Evolutionary conservation across 805 yeast genomes (phyloP), one percentile per base, ranked within the genome.

Genomic region (Metschnikowia gruessii): DNA sequence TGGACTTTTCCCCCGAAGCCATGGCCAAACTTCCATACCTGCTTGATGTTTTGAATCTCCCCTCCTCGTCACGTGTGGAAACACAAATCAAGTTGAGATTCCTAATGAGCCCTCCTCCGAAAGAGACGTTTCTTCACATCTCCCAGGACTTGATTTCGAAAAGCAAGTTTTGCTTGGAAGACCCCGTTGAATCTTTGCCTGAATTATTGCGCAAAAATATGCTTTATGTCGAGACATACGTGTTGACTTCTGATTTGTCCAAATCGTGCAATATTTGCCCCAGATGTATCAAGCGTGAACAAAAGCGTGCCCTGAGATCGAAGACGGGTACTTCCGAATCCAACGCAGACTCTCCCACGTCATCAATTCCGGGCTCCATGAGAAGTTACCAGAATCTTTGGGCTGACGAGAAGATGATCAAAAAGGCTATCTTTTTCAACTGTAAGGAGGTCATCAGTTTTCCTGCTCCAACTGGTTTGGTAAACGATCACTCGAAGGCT

Each of bases 261-360:
- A 66, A 59, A 45, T 71, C 78, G 19, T 87, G 95, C 55, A 81
- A 82, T 57, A 90, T 89, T 56, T 92, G 99, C 69, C 62, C 82
- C 19, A 81, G 95, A 58, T 92, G 99, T 73, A 82, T 91, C 60
- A 85, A 90, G 65, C 78, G 99, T 60, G 99, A 92, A 62, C 84
- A 89, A 59, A 89, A 94, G 66, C 78, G 99, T 57, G 98, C 98
- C 1, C 83, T 92, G 30, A 80, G 99, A 64, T 81, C 96, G 62
- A 92, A 94, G 67, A 78, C 83, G 3, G 47, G 45, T 7, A 32
- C 45, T 10, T 44, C 51, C 16, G 54, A 49, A 22, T 26, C 49
- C 1, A 29, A 47, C 10, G 48, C 38, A 9, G 55, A 51, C n/a
- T 37, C 51, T 9, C 49, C 48, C 10, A 43, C 45, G 3, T 31